Evolutionary conservation across 257 asterid genomes (phyloP).

Genomic region (Hygrophila difformis): DNA sequence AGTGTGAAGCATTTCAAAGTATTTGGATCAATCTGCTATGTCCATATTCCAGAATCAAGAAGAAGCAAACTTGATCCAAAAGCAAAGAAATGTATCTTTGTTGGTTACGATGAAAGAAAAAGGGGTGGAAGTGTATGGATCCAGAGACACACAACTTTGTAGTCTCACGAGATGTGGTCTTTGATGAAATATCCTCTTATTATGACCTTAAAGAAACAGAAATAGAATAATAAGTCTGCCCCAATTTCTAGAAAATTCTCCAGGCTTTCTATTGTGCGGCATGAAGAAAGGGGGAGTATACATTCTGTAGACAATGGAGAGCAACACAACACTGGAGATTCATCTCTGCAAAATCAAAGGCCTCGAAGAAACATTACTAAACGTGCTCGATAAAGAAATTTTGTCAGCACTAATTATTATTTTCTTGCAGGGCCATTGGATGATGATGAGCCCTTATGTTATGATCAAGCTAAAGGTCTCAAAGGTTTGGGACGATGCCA

Average conservation of each 20-base stretch:
- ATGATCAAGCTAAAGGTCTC: neutral
- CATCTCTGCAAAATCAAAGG: neutral
- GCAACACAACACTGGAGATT: neutral
- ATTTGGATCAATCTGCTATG: constrained; percentile 4
- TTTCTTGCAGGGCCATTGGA: constrained; percentile 3
- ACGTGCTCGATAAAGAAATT: neutral
- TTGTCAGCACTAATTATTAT: neutral
- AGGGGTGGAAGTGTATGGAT: constrained; percentile 16
- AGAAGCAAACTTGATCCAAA: constrained; percentile 11
- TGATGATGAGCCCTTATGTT: constrained; percentile 2
- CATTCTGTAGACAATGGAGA: neutral
- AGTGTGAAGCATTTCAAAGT: neutral
- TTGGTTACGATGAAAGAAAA: constrained; percentile 13
- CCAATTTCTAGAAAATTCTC: neutral
- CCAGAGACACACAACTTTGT: neutral
- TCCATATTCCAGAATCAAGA: constrained; percentile 5
- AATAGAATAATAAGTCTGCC: too few species aligned
- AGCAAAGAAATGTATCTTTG: constrained; percentile 14
- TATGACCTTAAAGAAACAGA: neutral
- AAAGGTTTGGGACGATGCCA: constrained; percentile 3
- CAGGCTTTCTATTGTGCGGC: neutral
- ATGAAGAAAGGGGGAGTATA: neutral
- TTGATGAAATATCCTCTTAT: neutral
- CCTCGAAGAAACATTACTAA: constrained; percentile 2
- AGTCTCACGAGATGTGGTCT: constrained; percentile 11